Base-by-base conservation (phyloP, 164 flowering plant genomes). In the Chloranthus sessilifolius region DNA sequence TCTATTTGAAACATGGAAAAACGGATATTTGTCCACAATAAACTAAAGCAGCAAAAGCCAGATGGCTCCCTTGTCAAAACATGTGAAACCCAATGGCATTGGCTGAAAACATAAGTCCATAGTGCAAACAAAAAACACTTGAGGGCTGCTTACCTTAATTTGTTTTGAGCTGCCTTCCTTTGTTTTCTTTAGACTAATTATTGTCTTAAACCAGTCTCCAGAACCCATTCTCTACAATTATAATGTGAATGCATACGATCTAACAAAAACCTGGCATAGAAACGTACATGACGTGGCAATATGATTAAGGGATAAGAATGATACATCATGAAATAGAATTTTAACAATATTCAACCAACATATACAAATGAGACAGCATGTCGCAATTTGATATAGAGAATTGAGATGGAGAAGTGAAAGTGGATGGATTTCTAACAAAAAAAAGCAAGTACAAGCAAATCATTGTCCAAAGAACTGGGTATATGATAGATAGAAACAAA, bases 171-270 rank as follows among this genome's bases (percentile, higher is more conserved):
- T 66, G 11, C 63, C 62, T 19, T 53, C 63, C 64, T 87, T 90
- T 29, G 36, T 64, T 71, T 76, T 91, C 78, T 81, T 87, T 38
- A 54, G 56, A 57, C 67, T 58, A 53, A 81, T 71, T 63, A 85
- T 66, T 37, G 78, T 58, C 80, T 81, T 91, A 47, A 87, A 74
- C 91, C 95, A 83, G 55, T 68, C 65, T 37, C 88, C 85, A 48
- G 94, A 86, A 58, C 91, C 95, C 98, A 91, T 91, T 45, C 17
- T 47, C 49, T 34, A 38, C 29, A 25, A 16, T 31, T 40, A 7
- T 9, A 58, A 47, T 22, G 17, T 46, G 7, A 31, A 29, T 27
- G 30, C 12, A 31, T 26, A 51, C 54, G 56, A 67, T 36, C 44
- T 45, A 51, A 27, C 50, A 59, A 29, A 53, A 46, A 61, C 76